Evolutionary conservation across 805 yeast species (phyloP), one percentile per base, ranked within the genome.

Genomic region (Tetrapisispora phaffii): DNA sequence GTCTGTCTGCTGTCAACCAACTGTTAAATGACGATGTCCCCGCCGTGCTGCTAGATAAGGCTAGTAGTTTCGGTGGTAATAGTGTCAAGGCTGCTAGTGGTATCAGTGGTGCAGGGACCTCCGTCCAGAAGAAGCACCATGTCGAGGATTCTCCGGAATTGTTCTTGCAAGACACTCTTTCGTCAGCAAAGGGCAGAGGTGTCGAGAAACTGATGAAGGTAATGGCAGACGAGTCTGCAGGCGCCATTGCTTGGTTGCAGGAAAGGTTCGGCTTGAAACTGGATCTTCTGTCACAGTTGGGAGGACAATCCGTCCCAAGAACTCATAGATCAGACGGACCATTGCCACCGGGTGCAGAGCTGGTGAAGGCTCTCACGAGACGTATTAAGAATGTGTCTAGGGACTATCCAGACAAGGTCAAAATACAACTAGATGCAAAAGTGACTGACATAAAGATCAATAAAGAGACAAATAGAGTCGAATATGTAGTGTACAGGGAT

Each of bases 281-380:
- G 45, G 73, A 83, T 7, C 69, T 80, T 15, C 82, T 85, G 12
- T 74, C 85, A n/a, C 75, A 85, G 53, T 63, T 85, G 36, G 95
- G 95, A 23, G 95, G 95, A 2, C 94, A 85, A 58, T 79, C 88
- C 1, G 77, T 72, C 41, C 79, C 86, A 19, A 71, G 95, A 60
- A 85, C 95, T 1, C 95, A 85, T 60, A 73, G 94, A 53, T 89
- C 94, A 1, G 73, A 76, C 7, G 70, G 71, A 1, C 69, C 68
- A 12, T 56, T 75, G 16, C 80, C 82, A 13, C 83, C 83, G 4
- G 83, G 83, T 0, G 75, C 70, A 59, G 80, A 76, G 37, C 75
- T 78, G 16, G 67, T 78, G 1, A 70, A 75, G 6, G 66, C 73
- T 4, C 56, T 77, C 41, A 63, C 69, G 35, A 66, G 67, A 36